Conservation (phyloP, 768 basidiomycete species). For the Sistotremastrum niveocremeum region DNA sequence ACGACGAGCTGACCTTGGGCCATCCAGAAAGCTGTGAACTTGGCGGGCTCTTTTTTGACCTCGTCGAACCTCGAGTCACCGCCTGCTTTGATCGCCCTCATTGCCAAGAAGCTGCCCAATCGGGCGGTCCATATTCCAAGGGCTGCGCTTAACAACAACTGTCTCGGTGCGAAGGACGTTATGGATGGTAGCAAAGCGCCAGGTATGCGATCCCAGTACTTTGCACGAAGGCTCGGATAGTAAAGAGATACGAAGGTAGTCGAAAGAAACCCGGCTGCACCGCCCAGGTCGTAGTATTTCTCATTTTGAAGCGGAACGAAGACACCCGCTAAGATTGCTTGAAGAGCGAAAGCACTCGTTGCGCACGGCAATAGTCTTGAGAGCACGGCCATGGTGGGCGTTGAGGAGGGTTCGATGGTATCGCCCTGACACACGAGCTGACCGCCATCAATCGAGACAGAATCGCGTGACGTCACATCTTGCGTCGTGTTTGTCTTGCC, state of each 20-base stretch:
- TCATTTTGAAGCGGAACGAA: constrained; percentile 57
- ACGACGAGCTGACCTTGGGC: constrained; percentile 30
- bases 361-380: constrained; percentile 39
- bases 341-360: constrained; percentile 36
- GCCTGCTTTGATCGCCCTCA: constrained; percentile 36
- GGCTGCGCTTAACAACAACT: constrained; percentile 43
- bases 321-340: constrained; percentile 43
- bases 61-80: constrained; percentile 56
- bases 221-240: constrained; percentile 41
- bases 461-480: no score
- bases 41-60: constrained; percentile 32
- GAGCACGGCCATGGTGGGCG: constrained; percentile 28
- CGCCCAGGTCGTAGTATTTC: constrained; percentile 53
- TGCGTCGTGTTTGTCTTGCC: no score
- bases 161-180: constrained; percentile 41
- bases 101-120: constrained; percentile 47
- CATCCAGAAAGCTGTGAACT: constrained; percentile 49
- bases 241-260: constrained; percentile 49
- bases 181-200: constrained; percentile 26
- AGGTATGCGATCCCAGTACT: constrained; percentile 27
- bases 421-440: no score
- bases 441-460: no score
- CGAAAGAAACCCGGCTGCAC: constrained; percentile 51
- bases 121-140: constrained; percentile 46
- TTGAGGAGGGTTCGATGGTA: no score